Base-by-base conservation (phyloP, 2,329 filamentous ascomycete species). In the Pseudogymnoascus sp. region DNA sequence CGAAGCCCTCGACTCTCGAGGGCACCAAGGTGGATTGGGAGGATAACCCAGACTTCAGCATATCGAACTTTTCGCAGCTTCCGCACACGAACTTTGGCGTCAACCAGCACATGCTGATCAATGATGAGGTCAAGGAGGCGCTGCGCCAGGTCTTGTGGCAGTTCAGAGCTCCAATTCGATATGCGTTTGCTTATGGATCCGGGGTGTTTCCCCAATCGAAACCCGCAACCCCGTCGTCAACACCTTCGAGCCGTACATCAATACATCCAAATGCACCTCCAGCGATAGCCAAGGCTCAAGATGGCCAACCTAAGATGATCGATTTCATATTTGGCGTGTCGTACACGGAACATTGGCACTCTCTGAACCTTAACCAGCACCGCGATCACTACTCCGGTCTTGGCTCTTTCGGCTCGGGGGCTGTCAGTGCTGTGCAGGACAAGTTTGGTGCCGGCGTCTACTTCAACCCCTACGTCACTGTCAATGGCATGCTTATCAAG, bases 311-410 rank as follows among this genome's bases (percentile, higher is more conserved):
- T 10, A 96, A 96, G 76, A 95, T 97, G 86, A 95, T 99, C 64
- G 94, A 99, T 74, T 96, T 99, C 71, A 95, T 99, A 66, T 94
- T 99, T 71, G 94, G 92, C 23, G 92, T 97, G 9, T 90, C 89
- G 1, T 90, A 95, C 72, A 90, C 89, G 1, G 89, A 99, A 71
- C 94, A 99, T 74, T 99, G 92, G 90, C 94, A 99, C 74, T 92
- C 88, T 33, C 79, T 99, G 62, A 99, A 99, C 69, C 78, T 99
- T 67, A 80, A 82, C 65, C 88, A 96, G 71, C 88, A 99, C 70
- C 87, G 89, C 6, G 82, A 95, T 68, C 94, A 99, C 73, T 99
- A 99, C 75, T 97, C 92, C 1, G 85, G 82, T 9, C 77, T 99
- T 18, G 89, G 89, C 1, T 86, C 84, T 12, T 74, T 96, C 18